A percentile compares a stretch with the other conserved stretches of the same genome.
Conservation (phyloP, 768 basidiomycete species). For the Clavaria fumosa region DNA sequence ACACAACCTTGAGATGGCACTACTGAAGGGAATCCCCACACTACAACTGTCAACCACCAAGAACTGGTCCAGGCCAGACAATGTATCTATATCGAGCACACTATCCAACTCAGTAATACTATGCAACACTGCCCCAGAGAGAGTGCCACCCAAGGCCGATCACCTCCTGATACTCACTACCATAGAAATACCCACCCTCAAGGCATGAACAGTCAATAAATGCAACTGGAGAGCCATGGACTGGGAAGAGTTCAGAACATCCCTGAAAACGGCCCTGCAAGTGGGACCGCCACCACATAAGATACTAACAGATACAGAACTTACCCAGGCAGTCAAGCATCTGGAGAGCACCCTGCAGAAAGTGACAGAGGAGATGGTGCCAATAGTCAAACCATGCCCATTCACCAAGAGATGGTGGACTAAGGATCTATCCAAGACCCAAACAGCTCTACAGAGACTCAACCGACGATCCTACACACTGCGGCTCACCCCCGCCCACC, state of each 20-base stretch:
- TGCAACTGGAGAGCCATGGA: neutral
- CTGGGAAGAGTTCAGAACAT: neutral
- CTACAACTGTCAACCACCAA: conserved; percentile 16
- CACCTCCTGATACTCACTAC: neutral
- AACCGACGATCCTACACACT: neutral
- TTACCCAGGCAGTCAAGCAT: neutral
- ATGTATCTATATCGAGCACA: neutral
- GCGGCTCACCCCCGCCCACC: neutral
- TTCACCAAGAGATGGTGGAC: conserved; percentile 5
- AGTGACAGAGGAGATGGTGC: neutral
- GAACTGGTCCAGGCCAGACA: conserved; percentile 19
- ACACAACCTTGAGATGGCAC: conserved; percentile 19
- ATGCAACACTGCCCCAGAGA: neutral
- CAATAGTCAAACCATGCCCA: conserved; percentile 4
- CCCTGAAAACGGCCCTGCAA: neutral
- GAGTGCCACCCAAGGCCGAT: neutral
- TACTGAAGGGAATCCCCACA: conserved; percentile 22
- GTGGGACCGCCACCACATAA: neutral
- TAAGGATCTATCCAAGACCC: neutral
- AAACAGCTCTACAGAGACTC: neutral
- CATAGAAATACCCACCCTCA: neutral
- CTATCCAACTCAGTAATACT: neutral
- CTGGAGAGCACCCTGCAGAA: conserved; percentile 1
- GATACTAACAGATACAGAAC: neutral
- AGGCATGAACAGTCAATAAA: neutral